Evolutionary conservation across 805 yeast genomes (phyloP).

Genomic region (Grigorovia jiainica): DNA sequence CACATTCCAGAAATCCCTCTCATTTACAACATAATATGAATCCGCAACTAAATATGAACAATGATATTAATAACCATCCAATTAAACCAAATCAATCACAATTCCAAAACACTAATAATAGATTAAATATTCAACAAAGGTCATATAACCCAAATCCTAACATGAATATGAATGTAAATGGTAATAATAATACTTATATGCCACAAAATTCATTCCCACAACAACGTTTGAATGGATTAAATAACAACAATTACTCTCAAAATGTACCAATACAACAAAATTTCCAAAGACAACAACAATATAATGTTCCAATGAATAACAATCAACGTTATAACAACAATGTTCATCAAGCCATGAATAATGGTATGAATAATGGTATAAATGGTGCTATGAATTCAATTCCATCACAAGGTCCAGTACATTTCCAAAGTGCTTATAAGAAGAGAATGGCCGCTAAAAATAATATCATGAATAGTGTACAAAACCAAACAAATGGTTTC

Average conservation of each 20-base stretch:
- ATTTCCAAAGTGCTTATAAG: constrained; percentile 34
- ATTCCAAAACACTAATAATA: no score
- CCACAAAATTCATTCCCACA: constrained; percentile 11
- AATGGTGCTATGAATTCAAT: constrained; percentile 1
- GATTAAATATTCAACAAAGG: no score
- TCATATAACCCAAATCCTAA: background rate
- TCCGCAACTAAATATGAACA: background rate
- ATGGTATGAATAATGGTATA: constrained; percentile 3
- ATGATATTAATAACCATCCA: no score
- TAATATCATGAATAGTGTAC: constrained; percentile 20
- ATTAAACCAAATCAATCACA: no score
- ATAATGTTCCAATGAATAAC: background rate
- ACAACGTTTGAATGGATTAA: constrained; percentile 8
- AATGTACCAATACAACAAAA: constrained; percentile 3
- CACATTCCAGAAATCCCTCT: constrained; percentile 5
- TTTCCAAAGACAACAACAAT: constrained; percentile 3
- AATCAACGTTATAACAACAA: constrained; percentile 16
- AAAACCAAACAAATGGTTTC: constrained; percentile 40
- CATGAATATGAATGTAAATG: background rate
- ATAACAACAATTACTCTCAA: constrained; percentile 9
- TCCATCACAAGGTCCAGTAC: constrained; percentile 6
- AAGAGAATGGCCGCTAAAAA: constrained; percentile 23
- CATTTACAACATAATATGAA: background rate
- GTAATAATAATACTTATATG: background rate
- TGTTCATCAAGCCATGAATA: constrained; percentile 3